These are phyloP conservation scores for Aspergillus sp. DNA, from an alignment of 2,329 filamentous ascomycete genomes.

Conservation along the genomic window DNA sequence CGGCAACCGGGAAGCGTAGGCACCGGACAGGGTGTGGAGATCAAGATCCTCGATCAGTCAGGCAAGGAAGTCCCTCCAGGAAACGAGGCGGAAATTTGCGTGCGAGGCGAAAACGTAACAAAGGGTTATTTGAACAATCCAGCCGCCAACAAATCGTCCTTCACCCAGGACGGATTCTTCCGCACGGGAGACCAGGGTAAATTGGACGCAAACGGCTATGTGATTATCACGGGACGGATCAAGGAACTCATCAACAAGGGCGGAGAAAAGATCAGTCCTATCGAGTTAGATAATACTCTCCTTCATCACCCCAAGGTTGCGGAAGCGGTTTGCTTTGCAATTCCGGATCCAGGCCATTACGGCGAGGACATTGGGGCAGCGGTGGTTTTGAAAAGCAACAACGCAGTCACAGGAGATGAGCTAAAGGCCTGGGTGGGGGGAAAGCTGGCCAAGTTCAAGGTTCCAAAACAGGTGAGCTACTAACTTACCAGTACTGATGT, in stretches of 20 bases:
- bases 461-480: constrained; percentile 67
- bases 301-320: constrained; percentile 66
- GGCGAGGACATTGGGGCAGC: constrained; percentile 78
- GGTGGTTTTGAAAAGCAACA: constrained; percentile 65
- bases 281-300: constrained; percentile 79
- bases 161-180: constrained; percentile 75
- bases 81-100: constrained; percentile 74
- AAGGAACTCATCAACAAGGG: constrained; percentile 90
- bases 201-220: constrained; percentile 72
- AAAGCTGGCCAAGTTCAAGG: constrained; percentile 76
- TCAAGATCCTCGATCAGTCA: constrained; percentile 68
- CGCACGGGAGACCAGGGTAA: constrained; percentile 83
- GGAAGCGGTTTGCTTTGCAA: constrained; percentile 79
- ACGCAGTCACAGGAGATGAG: constrained; percentile 53
- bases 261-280: constrained; percentile 84
- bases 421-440: constrained; percentile 65
- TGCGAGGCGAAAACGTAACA: constrained; percentile 77
- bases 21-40: constrained; percentile 74
- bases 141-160: constrained; percentile 68
- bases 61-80: constrained; percentile 67
- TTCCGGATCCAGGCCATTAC: constrained; percentile 70
- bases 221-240: constrained; percentile 84
- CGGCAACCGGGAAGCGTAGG: constrained; percentile 79
- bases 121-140: constrained; percentile 81
- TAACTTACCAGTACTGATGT: constrained; percentile 7